Percentiles rank a stretch among this genome's conserved stretches.
These are phyloP conservation scores for Zygotorulaspora chibaensis DNA, from an alignment of 805 yeast genomes.

Conservation along the genomic window DNA sequence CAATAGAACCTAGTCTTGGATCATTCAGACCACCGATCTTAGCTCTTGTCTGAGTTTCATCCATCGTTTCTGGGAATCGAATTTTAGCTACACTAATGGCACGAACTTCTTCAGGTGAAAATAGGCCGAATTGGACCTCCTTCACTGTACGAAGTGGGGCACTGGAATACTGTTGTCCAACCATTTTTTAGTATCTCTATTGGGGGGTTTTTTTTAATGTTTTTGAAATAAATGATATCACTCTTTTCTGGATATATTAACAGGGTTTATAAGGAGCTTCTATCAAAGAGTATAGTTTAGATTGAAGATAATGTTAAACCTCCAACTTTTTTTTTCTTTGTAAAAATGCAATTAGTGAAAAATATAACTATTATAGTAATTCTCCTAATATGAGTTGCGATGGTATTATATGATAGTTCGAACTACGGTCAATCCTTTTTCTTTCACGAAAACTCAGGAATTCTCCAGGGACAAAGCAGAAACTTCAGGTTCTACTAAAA, in stretches of 20 bases:
- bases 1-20: conserved; percentile 95
- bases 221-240: conserved; percentile 1
- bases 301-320: background rate
- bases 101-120: conserved; percentile 95
- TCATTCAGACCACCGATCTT: conserved; percentile 96
- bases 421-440: too few relatives aligned
- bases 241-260: background rate
- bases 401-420: too few relatives aligned
- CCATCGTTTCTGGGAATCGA: conserved; percentile 99
- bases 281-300: background rate
- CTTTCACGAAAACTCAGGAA: too few relatives aligned
- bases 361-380: background rate
- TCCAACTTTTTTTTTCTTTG: background rate
- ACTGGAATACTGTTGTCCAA: conserved; percentile 85
- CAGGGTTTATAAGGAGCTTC: background rate
- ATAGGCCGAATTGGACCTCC: conserved; percentile 97
- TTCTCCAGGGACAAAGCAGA: too few relatives aligned
- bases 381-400: too few relatives aligned
- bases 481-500: background rate
- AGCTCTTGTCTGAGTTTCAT: conserved; percentile 90
- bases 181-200: conserved; percentile 31
- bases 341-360: background rate
- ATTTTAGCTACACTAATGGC: conserved; percentile 97
- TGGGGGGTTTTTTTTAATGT: conserved; percentile 4
- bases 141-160: conserved; percentile 97